Evolutionary conservation across 495 filamentous ascomycete species (phyloP), one percentile per base, ranked within the genome.

Genomic region (Filosporella fistucella): DNA sequence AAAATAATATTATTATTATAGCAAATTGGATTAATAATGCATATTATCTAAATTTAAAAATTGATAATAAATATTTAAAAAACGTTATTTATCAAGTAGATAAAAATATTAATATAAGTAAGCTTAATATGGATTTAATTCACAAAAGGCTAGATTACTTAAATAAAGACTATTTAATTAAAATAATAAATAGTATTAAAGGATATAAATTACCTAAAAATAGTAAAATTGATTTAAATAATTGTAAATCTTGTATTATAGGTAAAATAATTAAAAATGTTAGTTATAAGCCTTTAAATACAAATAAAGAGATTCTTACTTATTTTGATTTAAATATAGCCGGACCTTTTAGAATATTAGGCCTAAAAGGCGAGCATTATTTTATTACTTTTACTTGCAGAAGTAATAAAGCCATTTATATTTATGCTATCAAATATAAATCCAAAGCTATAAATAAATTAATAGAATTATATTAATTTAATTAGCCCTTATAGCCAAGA

Each of bases 91-190:
- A n/a, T n/a, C n/a, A n/a, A 41, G 16, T 49, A 1, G 30, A 41
- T 34, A 42, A 32, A 41, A 35, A 33, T 16, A 42, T 25, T 28
- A 30, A 5, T 41, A 41, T 16, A 32, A 41, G 3, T 42, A 33
- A n/a, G n/a, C n/a, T n/a, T n/a, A n/a, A 23, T 34, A 20, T 34
- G 6, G 36, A 49, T 29, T 34, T 49, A 49, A 26, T 26, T 38
- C 26, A 49, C 35, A 49, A 49, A 14, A 49, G 46, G 17, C 20
- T 47, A 38, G 23, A 40, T 42, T 16, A 49, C 20, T 18, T 49
- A 22, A 46, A 46, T 46, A 46, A 46, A 21, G 43, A 46, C 32
- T 46, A 46, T 21, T 35, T 45, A 34, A 49, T 49, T 38, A 49
- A 41, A 20, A n/a, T n/a, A n/a, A n/a, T n/a, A n/a, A n/a, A n/a